Evolutionary conservation across 768 basidiomycete genomes (phyloP).

Genomic region (Clitopilus passeckerianus): DNA sequence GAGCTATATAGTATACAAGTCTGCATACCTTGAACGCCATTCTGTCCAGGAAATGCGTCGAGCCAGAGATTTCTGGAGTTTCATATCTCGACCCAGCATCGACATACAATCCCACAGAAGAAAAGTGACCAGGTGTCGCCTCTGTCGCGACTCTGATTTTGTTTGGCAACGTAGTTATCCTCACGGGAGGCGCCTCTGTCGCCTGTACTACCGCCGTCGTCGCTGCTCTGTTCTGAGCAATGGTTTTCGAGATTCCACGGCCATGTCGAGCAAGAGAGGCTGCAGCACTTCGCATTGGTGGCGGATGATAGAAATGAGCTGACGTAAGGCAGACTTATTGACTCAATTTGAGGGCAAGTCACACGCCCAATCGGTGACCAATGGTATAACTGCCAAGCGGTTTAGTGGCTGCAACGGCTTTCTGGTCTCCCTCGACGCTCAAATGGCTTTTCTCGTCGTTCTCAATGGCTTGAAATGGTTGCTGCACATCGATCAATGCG

Average conservation of each 20-base stretch:
- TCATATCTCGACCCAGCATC: constrained; percentile 95
- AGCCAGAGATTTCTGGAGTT: constrained; percentile 63
- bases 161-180: constrained; percentile 85
- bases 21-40: constrained; percentile 90
- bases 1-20: background rate
- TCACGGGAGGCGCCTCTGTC: constrained; percentile 25
- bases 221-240: background rate
- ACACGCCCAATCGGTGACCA: background rate
- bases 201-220: background rate
- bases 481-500: no score
- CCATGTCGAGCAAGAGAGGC: background rate
- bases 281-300: constrained; percentile 1
- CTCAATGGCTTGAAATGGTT: no score
- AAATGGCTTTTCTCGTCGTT: background rate
- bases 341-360: background rate
- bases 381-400: background rate
- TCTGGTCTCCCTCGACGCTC: background rate
- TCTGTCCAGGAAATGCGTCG: constrained; percentile 89
- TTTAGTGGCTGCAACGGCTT: background rate
- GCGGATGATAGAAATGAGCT: background rate
- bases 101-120: constrained; percentile 88
- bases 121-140: constrained; percentile 88
- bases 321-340: background rate
- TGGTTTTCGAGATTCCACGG: background rate
- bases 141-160: constrained; percentile 91